Conservation (phyloP, 106 monocot genomes). For the Xerophyta viscosa region DNA sequence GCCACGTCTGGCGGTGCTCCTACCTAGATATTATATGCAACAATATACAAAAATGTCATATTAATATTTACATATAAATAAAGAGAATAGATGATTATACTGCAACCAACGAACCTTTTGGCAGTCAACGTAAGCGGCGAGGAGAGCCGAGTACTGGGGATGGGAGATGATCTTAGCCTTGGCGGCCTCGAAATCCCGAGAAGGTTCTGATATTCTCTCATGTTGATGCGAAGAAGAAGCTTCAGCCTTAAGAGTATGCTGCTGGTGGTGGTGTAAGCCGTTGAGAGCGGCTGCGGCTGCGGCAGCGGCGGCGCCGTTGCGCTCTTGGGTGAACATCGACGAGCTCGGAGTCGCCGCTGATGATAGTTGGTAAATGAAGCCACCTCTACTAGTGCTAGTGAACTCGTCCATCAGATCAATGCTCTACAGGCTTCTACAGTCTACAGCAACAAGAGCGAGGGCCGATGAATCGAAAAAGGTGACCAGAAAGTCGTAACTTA, state of each 20-base stretch:
- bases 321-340: constrained; percentile 11
- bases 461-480: no score
- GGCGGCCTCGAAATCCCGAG: constrained; percentile 36
- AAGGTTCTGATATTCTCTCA: background rate
- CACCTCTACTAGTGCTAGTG: no score
- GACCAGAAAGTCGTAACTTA: no score
- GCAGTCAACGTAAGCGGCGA: constrained; percentile 86
- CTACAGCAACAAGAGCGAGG: no score
- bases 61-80: no score
- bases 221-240: constrained; percentile 13
- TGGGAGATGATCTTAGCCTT: constrained; percentile 95
- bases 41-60: no score
- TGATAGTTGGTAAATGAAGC: constrained; percentile 17
- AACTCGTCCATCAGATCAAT: no score
- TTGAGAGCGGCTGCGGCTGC: no score
- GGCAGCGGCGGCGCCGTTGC: constrained; percentile 4
- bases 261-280: constrained; percentile 8
- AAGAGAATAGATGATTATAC: no score
- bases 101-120: no score
- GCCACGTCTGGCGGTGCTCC: constrained; percentile 85
- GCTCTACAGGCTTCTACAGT: no score
- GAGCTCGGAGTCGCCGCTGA: background rate
- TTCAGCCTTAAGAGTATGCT: constrained; percentile 22
- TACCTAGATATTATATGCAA: constrained; percentile 40
- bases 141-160: constrained; percentile 74